A percentile compares a stretch with the other conserved stretches of the same genome.
Evolutionary conservation across 176 grass and related monocot species (phyloP).

Genomic region (Triticum monococcum): DNA sequence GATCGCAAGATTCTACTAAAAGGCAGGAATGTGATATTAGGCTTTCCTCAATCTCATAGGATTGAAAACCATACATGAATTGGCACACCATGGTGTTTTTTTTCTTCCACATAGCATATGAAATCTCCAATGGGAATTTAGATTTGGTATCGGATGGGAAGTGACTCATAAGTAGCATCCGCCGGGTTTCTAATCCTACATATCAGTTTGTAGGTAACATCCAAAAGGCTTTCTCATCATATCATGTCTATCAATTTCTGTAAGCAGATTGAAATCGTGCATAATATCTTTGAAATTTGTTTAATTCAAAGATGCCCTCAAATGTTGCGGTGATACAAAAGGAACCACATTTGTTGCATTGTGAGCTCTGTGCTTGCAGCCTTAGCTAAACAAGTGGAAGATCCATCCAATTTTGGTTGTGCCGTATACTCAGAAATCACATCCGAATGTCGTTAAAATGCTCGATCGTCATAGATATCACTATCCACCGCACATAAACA

Average conservation of each 20-base stretch:
- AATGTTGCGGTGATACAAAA: neutral
- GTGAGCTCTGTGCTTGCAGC: neutral
- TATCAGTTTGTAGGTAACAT: too few species aligned
- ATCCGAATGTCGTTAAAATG: neutral
- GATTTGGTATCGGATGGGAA: neutral
- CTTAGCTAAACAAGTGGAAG: neutral
- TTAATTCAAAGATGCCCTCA: neutral
- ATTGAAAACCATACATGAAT: neutral
- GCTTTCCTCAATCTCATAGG: neutral
- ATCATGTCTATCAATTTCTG: too few species aligned
- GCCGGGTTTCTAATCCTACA: neutral
- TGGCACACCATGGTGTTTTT: neutral
- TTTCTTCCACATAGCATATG: neutral
- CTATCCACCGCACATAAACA: neutral
- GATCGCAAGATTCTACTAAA: neutral
- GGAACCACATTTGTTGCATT: too few species aligned
- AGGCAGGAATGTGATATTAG: neutral
- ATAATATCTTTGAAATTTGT: neutral
- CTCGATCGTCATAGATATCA: too few species aligned
- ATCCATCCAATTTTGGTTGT: neutral
- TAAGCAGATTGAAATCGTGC: neutral
- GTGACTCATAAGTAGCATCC: neutral
- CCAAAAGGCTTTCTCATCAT: too few species aligned
- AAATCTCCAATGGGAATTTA: neutral
- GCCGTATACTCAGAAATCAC: neutral